A percentile compares a stretch with the other conserved stretches of the same genome.
These are phyloP conservation scores for Fusarium sp. DNA, from an alignment of 2,329 filamentous ascomycete species.

Conservation along the genomic window DNA sequence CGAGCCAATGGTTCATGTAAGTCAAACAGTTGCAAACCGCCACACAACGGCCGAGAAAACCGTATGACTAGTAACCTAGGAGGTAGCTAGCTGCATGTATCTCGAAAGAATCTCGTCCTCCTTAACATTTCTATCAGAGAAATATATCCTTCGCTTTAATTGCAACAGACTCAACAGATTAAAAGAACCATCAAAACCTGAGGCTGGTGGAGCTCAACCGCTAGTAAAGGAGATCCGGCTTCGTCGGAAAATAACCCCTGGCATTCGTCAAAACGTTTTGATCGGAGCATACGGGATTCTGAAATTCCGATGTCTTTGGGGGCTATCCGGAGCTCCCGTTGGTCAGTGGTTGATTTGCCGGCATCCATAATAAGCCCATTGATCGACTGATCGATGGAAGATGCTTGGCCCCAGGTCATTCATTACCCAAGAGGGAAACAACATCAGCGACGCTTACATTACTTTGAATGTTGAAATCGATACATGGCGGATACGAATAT, in stretches of 20 bases:
- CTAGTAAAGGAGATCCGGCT: conserved; percentile 31
- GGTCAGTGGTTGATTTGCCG: neutral
- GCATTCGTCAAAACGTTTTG: conserved; percentile 8
- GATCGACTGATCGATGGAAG: conserved; percentile 24
- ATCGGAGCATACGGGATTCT: conserved; percentile 32
- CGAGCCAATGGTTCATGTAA: neutral
- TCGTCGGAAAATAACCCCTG: conserved; percentile 35
- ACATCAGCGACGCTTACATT: neutral
- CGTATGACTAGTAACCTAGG: neutral
- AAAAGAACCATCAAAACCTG: neutral
- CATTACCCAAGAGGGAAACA: conserved; percentile 26
- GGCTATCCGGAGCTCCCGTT: neutral
- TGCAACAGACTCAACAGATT: neutral
- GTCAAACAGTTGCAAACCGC: neutral
- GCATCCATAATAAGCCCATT: conserved; percentile 23
- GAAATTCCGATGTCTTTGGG: conserved; percentile 20
- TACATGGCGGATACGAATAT: conserved; percentile 6
- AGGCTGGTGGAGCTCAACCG: conserved; percentile 13
- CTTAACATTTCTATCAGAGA: neutral
- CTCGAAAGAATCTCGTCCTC: neutral
- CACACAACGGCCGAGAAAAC: neutral
- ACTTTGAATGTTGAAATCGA: neutral
- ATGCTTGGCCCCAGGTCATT: conserved; percentile 14
- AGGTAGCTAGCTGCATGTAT: too few relatives aligned
- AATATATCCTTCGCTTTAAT: neutral